phyloP scores from a whole-genome alignment of 2,329 filamentous ascomycete species.

The Sporothrix luriei region DNA sequence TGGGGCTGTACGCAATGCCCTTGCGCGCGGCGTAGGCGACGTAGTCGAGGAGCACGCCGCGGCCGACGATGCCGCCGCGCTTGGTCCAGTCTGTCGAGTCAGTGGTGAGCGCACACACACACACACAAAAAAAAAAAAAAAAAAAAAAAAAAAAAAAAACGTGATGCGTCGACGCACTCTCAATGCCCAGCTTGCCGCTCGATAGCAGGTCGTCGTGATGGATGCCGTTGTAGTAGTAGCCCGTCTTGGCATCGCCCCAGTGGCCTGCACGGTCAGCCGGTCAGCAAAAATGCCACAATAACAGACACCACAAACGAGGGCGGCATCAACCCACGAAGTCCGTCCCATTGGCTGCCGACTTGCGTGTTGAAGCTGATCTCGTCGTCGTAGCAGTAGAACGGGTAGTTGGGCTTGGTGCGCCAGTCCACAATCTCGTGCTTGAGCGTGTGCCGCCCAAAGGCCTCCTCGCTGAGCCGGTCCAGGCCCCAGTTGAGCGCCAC shows the following conservation, averaged over 20 bases:
- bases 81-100: slow-evolving; percentile 31
- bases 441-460: slow-evolving; percentile 59
- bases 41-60: slow-evolving; percentile 61
- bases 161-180: slow-evolving; percentile 37
- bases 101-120: not conserved
- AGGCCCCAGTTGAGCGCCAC: slow-evolving; percentile 64
- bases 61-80: slow-evolving; percentile 54
- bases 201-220: slow-evolving; percentile 40
- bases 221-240: slow-evolving; percentile 42
- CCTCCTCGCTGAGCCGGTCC: slow-evolving; percentile 53
- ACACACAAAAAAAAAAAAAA: no score
- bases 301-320: slow-evolving; percentile 41
- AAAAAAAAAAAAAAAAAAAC: no score
- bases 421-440: slow-evolving; percentile 40
- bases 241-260: slow-evolving; percentile 30
- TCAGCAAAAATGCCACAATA: slow-evolving; percentile 40
- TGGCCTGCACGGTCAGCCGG: slow-evolving; percentile 25
- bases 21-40: slow-evolving; percentile 53
- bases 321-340: slow-evolving; percentile 54
- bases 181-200: slow-evolving; percentile 45
- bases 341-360: slow-evolving; percentile 60
- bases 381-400: slow-evolving; percentile 33
- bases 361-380: slow-evolving; percentile 34
- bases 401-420: slow-evolving; percentile 28
- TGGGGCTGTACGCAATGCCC: slow-evolving; percentile 54